phyloP scores from a whole-genome alignment of 306 rosid genomes.

The Fagus crenata region DNA sequence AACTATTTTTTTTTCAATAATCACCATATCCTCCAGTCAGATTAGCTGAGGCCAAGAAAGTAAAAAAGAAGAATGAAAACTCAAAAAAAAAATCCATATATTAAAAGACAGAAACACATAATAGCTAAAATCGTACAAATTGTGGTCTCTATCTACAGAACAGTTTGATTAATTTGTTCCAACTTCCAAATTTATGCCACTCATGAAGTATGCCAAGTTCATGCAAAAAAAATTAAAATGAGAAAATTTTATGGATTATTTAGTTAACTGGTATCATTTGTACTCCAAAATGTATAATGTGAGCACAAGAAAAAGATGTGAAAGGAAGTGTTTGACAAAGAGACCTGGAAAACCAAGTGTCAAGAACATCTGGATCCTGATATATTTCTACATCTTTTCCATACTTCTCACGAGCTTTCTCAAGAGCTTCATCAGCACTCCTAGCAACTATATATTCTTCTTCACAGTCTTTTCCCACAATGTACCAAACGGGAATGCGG shows the following conservation, averaged over 20 bases:
- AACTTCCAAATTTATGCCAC: neutral
- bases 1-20: no score
- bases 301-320: neutral
- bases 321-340: constrained; percentile 8
- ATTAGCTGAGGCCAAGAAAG: no score
- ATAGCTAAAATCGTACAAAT: neutral
- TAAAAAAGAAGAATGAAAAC: no score
- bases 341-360: constrained; percentile 99
- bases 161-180: neutral
- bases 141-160: neutral
- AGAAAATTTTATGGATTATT: neutral
- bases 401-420: constrained; percentile 63
- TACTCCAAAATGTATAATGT: neutral
- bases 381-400: constrained; percentile 80
- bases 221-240: neutral
- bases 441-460: constrained; percentile 95
- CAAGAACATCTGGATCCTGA: constrained; percentile 97
- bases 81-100: no score
- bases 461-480: constrained; percentile 77
- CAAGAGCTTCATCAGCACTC: constrained; percentile 72
- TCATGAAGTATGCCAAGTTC: neutral
- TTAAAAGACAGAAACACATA: no score
- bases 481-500: constrained; percentile 95
- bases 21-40: no score
- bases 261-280: neutral